Evolutionary conservation across 2,329 filamentous ascomycete species (phyloP).

Genomic region (Emergomyces africanus): DNA sequence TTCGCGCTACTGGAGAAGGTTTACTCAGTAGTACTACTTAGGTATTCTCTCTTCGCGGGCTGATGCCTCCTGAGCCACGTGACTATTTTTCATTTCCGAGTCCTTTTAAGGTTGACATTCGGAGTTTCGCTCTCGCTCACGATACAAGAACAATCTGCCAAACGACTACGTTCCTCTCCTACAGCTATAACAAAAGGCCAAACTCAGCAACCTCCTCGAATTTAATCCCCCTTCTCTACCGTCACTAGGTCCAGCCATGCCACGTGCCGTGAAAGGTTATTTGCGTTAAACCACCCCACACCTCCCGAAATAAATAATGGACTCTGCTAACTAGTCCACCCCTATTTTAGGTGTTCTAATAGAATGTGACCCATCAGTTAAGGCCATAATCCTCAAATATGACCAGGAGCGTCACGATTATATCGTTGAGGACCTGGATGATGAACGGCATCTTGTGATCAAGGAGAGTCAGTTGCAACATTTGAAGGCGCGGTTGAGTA

Average conservation of each 20-base stretch:
- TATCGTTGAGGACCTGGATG: slow-evolving; percentile 36
- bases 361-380: slow-evolving; percentile 37
- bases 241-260: slow-evolving; percentile 17
- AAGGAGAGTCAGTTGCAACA: slow-evolving; percentile 34
- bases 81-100: not conserved
- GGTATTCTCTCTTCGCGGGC: too few species aligned
- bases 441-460: slow-evolving; percentile 33
- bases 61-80: not conserved
- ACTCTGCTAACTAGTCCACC: not conserved
- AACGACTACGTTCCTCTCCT: not conserved
- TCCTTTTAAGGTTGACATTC: too few species aligned
- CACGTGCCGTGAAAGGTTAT: slow-evolving; percentile 29
- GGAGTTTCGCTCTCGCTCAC: too few species aligned
- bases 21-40: too few species aligned
- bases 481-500: slow-evolving; percentile 29
- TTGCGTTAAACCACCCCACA: not conserved
- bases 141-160: too few species aligned
- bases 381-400: slow-evolving; percentile 37
- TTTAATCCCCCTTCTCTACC: not conserved
- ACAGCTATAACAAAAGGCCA: not conserved
- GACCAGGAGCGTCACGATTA: slow-evolving; percentile 36
- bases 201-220: not conserved
- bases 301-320: not conserved
- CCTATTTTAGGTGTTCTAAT: slow-evolving; percentile 28
- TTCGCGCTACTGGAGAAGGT: too few species aligned